phyloP scores from a whole-genome alignment of 2,329 filamentous ascomycete species.

The Aspergillus luchuensis region DNA sequence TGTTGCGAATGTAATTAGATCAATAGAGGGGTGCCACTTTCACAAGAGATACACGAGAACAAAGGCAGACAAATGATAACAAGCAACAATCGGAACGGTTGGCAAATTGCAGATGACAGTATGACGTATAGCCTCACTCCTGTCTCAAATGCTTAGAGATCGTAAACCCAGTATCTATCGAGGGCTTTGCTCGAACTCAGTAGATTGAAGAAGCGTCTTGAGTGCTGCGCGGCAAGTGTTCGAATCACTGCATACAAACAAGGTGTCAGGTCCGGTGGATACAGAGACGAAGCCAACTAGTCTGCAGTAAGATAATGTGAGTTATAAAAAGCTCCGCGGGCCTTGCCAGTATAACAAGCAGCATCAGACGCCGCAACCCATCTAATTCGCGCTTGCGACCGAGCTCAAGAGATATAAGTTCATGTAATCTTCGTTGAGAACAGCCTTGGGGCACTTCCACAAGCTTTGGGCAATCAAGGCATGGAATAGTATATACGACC shows the following conservation, averaged over 20 bases:
- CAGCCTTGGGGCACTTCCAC: not conserved
- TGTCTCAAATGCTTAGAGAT: constrained; percentile 22
- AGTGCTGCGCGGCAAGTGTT: constrained; percentile 29
- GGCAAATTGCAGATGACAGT: constrained; percentile 20
- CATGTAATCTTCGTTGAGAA: not conserved
- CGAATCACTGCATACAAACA: constrained; percentile 40
- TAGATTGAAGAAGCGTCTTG: constrained; percentile 31
- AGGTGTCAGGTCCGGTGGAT: constrained; percentile 31
- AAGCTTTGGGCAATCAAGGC: not conserved
- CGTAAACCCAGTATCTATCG: constrained; percentile 31
- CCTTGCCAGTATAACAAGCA: constrained; percentile 24
- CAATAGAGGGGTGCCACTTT: constrained; percentile 31
- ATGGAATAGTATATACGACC: not conserved
- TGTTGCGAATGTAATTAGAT: constrained; percentile 33
- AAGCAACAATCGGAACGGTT: constrained; percentile 18
- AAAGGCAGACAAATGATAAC: constrained; percentile 20
- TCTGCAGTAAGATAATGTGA: constrained; percentile 20
- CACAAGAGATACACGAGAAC: constrained; percentile 31
- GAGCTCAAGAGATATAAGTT: not conserved
- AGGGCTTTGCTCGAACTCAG: constrained; percentile 29
- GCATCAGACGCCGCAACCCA: constrained; percentile 14
- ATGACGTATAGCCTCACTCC: constrained; percentile 22
- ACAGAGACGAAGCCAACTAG: constrained; percentile 30
- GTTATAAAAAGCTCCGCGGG: constrained; percentile 14
- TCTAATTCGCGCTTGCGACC: constrained; percentile 9